Evolutionary conservation across 345 rosid genomes (phyloP).

Genomic region (Gossypium longicalyx): DNA sequence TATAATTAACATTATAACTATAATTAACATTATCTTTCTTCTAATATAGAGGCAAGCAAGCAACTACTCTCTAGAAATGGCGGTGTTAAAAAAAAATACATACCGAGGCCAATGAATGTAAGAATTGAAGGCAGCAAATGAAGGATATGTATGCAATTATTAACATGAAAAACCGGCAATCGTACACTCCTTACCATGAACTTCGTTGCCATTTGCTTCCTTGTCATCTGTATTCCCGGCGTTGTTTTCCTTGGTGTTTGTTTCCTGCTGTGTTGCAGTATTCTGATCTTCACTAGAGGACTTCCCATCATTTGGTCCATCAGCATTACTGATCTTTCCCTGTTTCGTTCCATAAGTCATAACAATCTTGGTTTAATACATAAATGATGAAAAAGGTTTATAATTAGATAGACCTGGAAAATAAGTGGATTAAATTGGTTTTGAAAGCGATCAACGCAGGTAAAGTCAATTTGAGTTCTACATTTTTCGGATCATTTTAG

Average conservation of each 20-base stretch:
- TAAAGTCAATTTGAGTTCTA: no score
- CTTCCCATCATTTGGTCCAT: conserved; percentile 43
- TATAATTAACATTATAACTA: conserved; percentile 18
- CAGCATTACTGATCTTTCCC: conserved; percentile 41
- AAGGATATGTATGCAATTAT: background rate
- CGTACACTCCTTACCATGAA: conserved; percentile 30
- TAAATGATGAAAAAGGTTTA: no score
- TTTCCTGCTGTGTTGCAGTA: conserved; percentile 27
- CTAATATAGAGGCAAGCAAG: conserved; percentile 18
- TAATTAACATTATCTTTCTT: conserved; percentile 18
- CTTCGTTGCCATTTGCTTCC: conserved; percentile 19
- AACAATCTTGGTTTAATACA: background rate
- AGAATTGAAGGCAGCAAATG: conserved; percentile 7
- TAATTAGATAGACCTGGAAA: no score
- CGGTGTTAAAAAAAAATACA: conserved; percentile 20
- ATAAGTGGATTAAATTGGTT: no score
- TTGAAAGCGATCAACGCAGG: no score
- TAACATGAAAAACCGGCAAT: conserved; percentile 4
- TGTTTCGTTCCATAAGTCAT: conserved; percentile 21
- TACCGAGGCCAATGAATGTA: conserved; percentile 14
- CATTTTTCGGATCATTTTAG: no score
- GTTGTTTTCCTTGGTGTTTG: conserved; percentile 25
- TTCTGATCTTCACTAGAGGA: conserved; percentile 36
- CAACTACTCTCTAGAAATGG: conserved; percentile 16
- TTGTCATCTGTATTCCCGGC: conserved; percentile 18